Evolutionary conservation across 2,329 filamentous ascomycete species (phyloP).

Genomic region (Cryphonectria japonica): DNA sequence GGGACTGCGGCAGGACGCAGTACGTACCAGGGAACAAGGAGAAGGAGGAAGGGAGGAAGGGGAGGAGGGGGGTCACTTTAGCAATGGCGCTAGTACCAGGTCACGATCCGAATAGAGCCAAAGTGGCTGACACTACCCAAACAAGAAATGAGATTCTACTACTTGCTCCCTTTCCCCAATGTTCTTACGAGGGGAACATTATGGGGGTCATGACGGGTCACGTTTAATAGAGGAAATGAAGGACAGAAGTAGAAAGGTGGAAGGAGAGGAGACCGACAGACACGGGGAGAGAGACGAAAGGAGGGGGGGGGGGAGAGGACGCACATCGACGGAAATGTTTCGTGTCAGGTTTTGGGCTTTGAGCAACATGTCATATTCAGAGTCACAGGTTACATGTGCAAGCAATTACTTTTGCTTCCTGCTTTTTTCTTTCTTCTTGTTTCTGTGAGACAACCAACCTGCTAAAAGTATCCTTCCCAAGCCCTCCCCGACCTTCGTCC

Average conservation of each 20-base stretch:
- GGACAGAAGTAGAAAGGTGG: too few species aligned
- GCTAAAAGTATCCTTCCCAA: background rate
- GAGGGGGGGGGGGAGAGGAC: background rate
- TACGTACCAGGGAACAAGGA: background rate
- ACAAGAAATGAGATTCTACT: background rate
- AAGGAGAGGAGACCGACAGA: background rate
- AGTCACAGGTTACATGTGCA: background rate
- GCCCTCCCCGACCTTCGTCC: background rate
- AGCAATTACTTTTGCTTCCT: background rate
- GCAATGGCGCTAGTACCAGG: background rate
- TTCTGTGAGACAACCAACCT: background rate
- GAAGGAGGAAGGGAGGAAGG: background rate
- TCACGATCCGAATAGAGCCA: background rate
- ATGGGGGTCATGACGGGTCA: background rate
- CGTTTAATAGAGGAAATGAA: background rate
- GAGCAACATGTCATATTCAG: background rate
- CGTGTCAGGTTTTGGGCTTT: background rate
- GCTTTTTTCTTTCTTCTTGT: background rate
- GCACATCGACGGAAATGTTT: background rate
- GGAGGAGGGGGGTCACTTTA: background rate
- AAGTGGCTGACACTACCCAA: conserved; percentile 1
- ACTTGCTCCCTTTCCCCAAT: background rate
- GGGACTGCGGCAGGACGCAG: conserved; percentile 20
- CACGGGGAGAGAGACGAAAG: background rate
- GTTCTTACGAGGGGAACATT: background rate